A percentile compares a stretch with the other conserved stretches of the same genome.
These are phyloP conservation scores for Ramaria sp. DNA, from an alignment of 768 basidiomycete genomes.

Conservation along the genomic window DNA sequence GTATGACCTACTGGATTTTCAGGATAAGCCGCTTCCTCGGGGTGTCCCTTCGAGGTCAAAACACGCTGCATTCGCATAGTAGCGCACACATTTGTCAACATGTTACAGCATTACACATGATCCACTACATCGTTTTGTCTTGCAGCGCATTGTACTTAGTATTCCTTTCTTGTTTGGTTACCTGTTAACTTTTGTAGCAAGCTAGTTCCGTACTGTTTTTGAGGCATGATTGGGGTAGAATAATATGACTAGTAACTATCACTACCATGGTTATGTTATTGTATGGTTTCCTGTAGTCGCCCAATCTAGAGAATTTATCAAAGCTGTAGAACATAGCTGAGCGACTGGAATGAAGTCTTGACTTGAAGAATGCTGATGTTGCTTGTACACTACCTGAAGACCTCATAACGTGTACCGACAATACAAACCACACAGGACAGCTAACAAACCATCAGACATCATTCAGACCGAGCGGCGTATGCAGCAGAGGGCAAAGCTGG, in stretches of 20 bases:
- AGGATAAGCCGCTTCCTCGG: conserved; percentile 34
- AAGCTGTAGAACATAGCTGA: too few species aligned
- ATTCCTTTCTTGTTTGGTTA: neutral
- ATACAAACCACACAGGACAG: too few species aligned
- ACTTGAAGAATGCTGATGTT: too few species aligned
- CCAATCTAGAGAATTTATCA: too few species aligned
- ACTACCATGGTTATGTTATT: neutral
- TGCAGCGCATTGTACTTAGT: neutral
- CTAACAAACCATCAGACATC: too few species aligned
- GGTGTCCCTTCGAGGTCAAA: neutral
- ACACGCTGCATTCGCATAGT: neutral
- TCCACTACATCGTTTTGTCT: neutral
- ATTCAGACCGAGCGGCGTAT: too few species aligned
- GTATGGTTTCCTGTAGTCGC: too few species aligned
- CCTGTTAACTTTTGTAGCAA: neutral
- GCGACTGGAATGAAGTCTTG: too few species aligned
- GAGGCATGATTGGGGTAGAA: neutral
- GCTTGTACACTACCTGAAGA: too few species aligned
- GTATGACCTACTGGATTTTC: conserved; percentile 73
- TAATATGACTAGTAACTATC: neutral
- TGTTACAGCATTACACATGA: neutral
- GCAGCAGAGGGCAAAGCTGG: too few species aligned
- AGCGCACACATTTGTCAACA: neutral
- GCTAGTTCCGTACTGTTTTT: neutral
- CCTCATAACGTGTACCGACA: too few species aligned